Percentiles rank a stretch among this genome's conserved stretches.
These are phyloP conservation scores for Hypoxylon crocopeplum DNA, from an alignment of 495 filamentous ascomycete species.

Conservation along the genomic window DNA sequence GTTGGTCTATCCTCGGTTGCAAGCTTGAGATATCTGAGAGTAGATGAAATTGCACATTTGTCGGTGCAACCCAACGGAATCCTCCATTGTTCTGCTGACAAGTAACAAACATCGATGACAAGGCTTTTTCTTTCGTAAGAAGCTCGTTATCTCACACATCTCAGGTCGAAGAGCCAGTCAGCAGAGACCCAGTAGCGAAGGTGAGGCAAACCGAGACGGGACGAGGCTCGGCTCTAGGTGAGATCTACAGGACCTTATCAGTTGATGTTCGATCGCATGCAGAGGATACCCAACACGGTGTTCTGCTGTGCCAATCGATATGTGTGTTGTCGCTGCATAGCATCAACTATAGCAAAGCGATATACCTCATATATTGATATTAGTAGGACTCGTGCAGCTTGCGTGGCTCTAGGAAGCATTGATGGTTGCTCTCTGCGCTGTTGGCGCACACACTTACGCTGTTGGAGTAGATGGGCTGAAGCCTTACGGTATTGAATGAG, in stretches of 20 bases:
- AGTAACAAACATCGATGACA: not conserved
- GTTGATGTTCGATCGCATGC: constrained; percentile 18
- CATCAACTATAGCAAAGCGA: not conserved
- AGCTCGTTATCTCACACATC: constrained; percentile 1
- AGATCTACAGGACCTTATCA: constrained; percentile 19
- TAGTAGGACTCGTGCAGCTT: too few species aligned
- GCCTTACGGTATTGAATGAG: not conserved
- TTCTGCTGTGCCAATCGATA: constrained; percentile 7
- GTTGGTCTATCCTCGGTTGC: not conserved
- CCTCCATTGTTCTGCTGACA: not conserved
- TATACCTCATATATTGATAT: too few species aligned
- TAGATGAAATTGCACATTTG: not conserved
- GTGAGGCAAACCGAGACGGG: constrained; percentile 2
- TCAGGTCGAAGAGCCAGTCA: not conserved
- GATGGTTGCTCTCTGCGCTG: too few species aligned
- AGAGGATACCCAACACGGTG: not conserved
- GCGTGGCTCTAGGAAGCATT: too few species aligned
- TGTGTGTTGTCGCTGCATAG: not conserved
- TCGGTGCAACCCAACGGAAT: not conserved
- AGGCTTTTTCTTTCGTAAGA: constrained; percentile 1
- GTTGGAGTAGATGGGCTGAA: too few species aligned
- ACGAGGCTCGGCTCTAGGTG: constrained; percentile 6
- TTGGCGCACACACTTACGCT: too few species aligned
- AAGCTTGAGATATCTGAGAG: not conserved
- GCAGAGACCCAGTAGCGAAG: not conserved